Evolutionary conservation across 345 rosid species (phyloP), one percentile per base, ranked within the genome.

Genomic region (Pugionium dolabratum): DNA sequence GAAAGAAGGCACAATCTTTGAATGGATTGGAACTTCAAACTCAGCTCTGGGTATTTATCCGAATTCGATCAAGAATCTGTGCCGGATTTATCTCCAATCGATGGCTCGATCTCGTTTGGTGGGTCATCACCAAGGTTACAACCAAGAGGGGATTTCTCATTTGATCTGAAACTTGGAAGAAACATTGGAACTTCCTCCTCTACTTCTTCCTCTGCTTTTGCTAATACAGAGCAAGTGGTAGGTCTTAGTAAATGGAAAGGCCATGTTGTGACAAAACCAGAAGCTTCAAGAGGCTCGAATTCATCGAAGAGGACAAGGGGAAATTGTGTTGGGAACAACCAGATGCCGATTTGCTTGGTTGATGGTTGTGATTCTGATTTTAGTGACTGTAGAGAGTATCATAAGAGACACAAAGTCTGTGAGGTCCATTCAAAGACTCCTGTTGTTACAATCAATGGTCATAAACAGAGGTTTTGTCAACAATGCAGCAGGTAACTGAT

Each of bases 371-470:
- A 73, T 33, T 72, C 86, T 0, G 89, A 90, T 78, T 89, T 90
- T 62, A 86, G 85, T 73, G 81, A 65, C 18, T 83, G 86, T 42
- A 79, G 88, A 57, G 93, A 86, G 70, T 90, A 90, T 75, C 90
- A 88, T 57, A 77, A 87, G 70, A 89, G 97, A 62, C 97, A 91
- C 77, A 88, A 88, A 71, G 97, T 91, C n/a, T 91, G 97, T 68
- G 97, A 86, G 53, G 71, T 76, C 43, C 97, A 91, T 72, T 91
- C 97, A 8, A 91, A 88, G 77, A 78, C 96, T 61, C 83, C 89
- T 0, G 79, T 81, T 48, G 97, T 86, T 75, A 79, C 71, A 3
- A 82, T 91, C 44, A 75, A 80, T 54, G 91, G 93, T 33, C 77
- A 69, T 34, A 86, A 82, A 54, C 93, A 85, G 76, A 68, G 97